Base-by-base conservation (phyloP, 1,284 basidiomycete species). In the Malassezia slooffiae region DNA sequence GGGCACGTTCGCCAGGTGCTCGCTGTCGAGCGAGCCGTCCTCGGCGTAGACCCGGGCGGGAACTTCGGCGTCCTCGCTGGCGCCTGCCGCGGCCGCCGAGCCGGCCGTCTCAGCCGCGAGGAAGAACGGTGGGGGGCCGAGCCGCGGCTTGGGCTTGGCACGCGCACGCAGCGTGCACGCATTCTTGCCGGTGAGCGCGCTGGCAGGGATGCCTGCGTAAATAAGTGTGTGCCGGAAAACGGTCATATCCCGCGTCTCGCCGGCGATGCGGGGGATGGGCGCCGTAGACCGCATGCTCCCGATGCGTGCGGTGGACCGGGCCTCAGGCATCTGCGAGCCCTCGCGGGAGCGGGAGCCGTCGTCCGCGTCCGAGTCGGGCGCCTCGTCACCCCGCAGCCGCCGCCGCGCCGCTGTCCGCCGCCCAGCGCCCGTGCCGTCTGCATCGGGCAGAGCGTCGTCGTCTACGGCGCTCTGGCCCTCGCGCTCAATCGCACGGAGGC, bases 401-500 rank as follows among this genome's bases (percentile, higher is more conserved):
- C 6, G 7, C 3, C 17, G 26, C 28, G 16, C 34, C 3, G 33
- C 33, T 2, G 34, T 27, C 13, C 41, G 37, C 10, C 43, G 32
- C 19, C 34, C 3, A 1, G 36, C 31, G 5, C 38, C 37, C 4
- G 16, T n/a, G 4, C 9, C 26, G 3, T 15, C 26, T 5, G 29
- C 16, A 6, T 35, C 33, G 9, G 33, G 33, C 5, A 50, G 39
- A 7, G 50, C 54, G 31, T 58, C 57, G 41, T 61, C 58, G 22
- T 55, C 38, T 0, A 43, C 57, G 24, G 55, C 56, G 15, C 50
- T 54, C 54, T 54, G 49, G 12, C 52, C 58, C 38, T 67, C 63
- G 24, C 59, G 45, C 19, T 48, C 53, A 32, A 65, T 62, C 2
- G 61, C 62, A 6, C 55, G 49, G 27, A 39, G 46, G 24, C 59